A percentile compares a stretch with the other conserved stretches of the same genome.
Conservation (phyloP, 352 stramenopile species). For the Globisporangium sylvaticum region DNA sequence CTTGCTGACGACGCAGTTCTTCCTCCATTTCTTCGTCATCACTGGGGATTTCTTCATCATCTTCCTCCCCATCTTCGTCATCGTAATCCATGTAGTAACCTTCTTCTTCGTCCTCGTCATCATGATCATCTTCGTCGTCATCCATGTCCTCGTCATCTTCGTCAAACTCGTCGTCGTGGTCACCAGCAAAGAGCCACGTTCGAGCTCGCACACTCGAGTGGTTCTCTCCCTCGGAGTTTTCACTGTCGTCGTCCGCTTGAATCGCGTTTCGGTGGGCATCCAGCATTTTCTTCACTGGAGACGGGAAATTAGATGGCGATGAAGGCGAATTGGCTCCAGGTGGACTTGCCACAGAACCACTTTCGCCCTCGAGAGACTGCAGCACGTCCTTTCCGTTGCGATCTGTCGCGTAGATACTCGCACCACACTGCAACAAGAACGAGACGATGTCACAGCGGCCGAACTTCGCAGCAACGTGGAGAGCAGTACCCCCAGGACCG, state of each 20-base stretch:
- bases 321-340: not conserved
- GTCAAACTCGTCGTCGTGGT: conserved; percentile 40
- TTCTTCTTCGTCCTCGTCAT: conserved; percentile 51
- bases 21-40: conserved; percentile 28
- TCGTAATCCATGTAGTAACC: conserved; percentile 52
- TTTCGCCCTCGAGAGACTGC: conserved; percentile 26
- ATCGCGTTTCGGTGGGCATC: conserved; percentile 38
- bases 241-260: conserved; percentile 36
- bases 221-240: conserved; percentile 45
- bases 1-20: not conserved
- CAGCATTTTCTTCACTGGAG: conserved; percentile 51
- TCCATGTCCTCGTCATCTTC: conserved; percentile 47
- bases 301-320: conserved; percentile 11
- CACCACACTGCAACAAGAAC: conserved; percentile 74
- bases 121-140: conserved; percentile 55
- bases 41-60: conserved; percentile 33
- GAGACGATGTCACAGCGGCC: conserved; percentile 74
- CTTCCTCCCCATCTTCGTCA: conserved; percentile 34
- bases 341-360: not conserved
- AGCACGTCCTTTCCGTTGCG: conserved; percentile 49
- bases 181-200: conserved; percentile 41
- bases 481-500: conserved; percentile 45
- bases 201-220: conserved; percentile 18
- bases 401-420: conserved; percentile 48
- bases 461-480: conserved; percentile 56